These are phyloP conservation scores for Tuctoria greenei DNA, from an alignment of 176 grass and related monocot species.

Conservation along the genomic window DNA sequence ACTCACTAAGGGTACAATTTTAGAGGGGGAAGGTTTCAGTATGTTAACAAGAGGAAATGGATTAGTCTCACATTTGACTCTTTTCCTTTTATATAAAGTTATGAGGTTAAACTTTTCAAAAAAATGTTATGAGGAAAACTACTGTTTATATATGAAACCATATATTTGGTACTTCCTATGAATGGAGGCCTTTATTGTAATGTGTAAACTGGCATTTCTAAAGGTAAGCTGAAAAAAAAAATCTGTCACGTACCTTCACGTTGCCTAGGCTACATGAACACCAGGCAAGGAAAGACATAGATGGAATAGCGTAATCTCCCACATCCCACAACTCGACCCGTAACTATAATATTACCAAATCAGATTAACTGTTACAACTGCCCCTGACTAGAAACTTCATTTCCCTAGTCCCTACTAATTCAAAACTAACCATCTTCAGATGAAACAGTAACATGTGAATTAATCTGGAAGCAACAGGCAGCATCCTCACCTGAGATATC, in stretches of 20 bases:
- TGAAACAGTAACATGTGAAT: conserved; percentile 22
- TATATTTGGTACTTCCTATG: background rate
- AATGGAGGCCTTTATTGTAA: background rate
- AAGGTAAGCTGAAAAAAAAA: conserved; percentile 10
- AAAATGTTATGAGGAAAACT: background rate
- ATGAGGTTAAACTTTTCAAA: too few species aligned
- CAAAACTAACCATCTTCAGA: background rate
- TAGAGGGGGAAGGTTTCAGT: background rate
- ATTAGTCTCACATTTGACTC: background rate
- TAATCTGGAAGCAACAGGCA: background rate
- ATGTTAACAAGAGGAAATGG: background rate
- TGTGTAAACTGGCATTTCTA: conserved; percentile 5
- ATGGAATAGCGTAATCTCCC: background rate
- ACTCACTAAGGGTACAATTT: background rate
- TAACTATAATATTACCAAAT: conserved; percentile 14
- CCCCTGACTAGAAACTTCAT: background rate
- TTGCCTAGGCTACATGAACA: conserved; percentile 5
- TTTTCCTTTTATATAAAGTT: conserved; percentile 1
- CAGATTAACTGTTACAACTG: conserved; percentile 1
- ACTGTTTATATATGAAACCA: background rate
- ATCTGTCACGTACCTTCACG: background rate
- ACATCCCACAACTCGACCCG: conserved; percentile 1
- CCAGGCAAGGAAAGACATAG: background rate
- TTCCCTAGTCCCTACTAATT: background rate
- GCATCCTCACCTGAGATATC: conserved; percentile 75